Conservation (phyloP, 2,329 filamentous ascomycete species). For the Nakataea oryzae region DNA sequence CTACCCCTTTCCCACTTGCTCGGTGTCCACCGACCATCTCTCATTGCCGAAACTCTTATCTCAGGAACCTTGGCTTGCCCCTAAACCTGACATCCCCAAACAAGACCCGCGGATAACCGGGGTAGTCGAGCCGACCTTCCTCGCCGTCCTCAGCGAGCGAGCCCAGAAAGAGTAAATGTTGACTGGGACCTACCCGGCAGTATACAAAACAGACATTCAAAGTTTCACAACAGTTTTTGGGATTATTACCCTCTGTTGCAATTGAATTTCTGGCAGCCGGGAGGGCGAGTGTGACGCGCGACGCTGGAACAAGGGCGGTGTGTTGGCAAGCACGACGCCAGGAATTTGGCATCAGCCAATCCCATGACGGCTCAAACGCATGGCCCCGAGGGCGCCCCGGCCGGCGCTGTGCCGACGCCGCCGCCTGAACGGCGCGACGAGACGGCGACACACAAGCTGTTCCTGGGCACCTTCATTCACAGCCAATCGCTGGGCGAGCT, state of each 20-base stretch:
- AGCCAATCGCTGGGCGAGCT: constrained; percentile 35
- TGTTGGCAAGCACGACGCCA: neutral
- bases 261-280: neutral
- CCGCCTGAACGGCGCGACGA: neutral
- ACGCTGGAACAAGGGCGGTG: neutral
- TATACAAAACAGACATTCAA: neutral
- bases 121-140: neutral
- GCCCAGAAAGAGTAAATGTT: neutral
- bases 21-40: neutral
- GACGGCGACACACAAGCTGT: constrained; percentile 29
- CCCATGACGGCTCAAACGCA: neutral
- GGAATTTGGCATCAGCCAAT: neutral
- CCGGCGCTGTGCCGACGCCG: neutral
- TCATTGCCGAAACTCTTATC: neutral
- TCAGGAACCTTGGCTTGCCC: neutral
- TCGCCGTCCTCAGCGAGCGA: neutral
- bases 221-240: neutral
- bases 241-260: neutral
- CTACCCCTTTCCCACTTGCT: neutral
- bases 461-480: constrained; percentile 46
- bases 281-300: neutral
- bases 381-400: too few species aligned
- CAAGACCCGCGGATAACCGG: neutral
- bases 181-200: neutral
- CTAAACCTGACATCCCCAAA: neutral